A percentile compares a stretch with the other conserved stretches of the same genome.
phyloP scores from a whole-genome alignment of 1,139 yeast genomes.

The Yamadazyma oceani region DNA sequence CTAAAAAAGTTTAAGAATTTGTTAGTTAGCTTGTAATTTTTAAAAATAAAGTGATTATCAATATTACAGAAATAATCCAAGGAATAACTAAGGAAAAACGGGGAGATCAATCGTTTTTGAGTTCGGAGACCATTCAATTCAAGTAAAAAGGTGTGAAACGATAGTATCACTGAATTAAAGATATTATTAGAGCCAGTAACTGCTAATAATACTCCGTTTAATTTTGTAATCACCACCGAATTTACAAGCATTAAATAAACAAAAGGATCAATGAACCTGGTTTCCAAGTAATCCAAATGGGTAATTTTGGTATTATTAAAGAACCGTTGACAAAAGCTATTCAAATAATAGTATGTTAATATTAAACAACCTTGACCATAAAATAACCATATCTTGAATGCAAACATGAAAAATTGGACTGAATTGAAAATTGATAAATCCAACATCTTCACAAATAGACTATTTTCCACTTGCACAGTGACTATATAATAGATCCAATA shows the following conservation, averaged over 20 bases:
- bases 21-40: slow-evolving; percentile 15
- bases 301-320: slow-evolving; percentile 5
- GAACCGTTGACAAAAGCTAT: slow-evolving; percentile 2
- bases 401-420: slow-evolving; percentile 9
- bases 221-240: slow-evolving; percentile 6
- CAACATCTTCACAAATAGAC: slow-evolving; percentile 11
- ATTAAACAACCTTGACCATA: slow-evolving; percentile 29
- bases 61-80: slow-evolving; percentile 15
- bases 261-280: slow-evolving; percentile 18
- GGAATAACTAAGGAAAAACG: slow-evolving; percentile 13
- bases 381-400: slow-evolving; percentile 26
- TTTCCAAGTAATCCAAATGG: slow-evolving; percentile 17
- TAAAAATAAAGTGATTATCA: slow-evolving; percentile 16
- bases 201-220: slow-evolving; percentile 5
- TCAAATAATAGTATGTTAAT: slow-evolving; percentile 16
- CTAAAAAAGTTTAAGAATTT: slow-evolving; percentile 12
- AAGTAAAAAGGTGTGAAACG: slow-evolving; percentile 9
- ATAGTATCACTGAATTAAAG: slow-evolving; percentile 9
- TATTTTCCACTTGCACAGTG: slow-evolving; percentile 15
- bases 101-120: slow-evolving; percentile 7
- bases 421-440: slow-evolving; percentile 13
- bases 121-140: slow-evolving; percentile 7
- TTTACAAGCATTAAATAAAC: slow-evolving; percentile 11
- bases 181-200: slow-evolving; percentile 13
- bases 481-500: slow-evolving; percentile 29